These are phyloP conservation scores for Hirschioporus abietinus DNA, from an alignment of 768 basidiomycete genomes.

Conservation along the genomic window DNA sequence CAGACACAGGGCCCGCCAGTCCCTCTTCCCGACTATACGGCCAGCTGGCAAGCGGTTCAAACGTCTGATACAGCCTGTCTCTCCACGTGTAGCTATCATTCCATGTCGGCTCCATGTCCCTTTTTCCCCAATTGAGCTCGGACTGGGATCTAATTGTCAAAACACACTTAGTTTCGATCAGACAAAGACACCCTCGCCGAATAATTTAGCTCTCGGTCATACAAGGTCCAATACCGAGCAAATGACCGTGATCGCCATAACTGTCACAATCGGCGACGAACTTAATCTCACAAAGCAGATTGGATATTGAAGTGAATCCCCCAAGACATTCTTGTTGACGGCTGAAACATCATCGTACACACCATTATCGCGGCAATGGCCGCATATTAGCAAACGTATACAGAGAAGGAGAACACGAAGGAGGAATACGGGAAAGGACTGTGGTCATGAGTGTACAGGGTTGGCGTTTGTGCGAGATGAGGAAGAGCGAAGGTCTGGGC, in stretches of 20 bases:
- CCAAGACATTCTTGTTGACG: background rate
- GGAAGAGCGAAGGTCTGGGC: background rate
- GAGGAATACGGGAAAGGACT: background rate
- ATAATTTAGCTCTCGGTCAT: background rate
- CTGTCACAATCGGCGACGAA: background rate
- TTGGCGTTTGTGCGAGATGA: background rate
- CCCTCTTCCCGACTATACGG: background rate
- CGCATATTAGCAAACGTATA: background rate
- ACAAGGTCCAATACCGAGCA: background rate
- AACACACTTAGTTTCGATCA: background rate
- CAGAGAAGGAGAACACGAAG: background rate
- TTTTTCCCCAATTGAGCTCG: background rate
- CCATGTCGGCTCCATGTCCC: background rate
- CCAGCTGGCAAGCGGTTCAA: background rate
- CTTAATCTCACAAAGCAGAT: background rate
- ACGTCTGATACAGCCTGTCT: background rate
- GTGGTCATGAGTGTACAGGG: conserved; percentile 1
- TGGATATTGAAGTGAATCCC: background rate
- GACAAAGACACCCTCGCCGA: background rate
- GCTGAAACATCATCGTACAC: conserved; percentile 1
- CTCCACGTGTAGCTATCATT: conserved; percentile 1
- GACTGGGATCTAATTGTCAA: background rate
- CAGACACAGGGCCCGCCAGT: background rate
- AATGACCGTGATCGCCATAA: background rate
- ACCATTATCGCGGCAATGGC: background rate